These are phyloP conservation scores for Rhodamnia rubescens DNA, from an alignment of 345 rosid genomes.

Conservation along the genomic window DNA sequence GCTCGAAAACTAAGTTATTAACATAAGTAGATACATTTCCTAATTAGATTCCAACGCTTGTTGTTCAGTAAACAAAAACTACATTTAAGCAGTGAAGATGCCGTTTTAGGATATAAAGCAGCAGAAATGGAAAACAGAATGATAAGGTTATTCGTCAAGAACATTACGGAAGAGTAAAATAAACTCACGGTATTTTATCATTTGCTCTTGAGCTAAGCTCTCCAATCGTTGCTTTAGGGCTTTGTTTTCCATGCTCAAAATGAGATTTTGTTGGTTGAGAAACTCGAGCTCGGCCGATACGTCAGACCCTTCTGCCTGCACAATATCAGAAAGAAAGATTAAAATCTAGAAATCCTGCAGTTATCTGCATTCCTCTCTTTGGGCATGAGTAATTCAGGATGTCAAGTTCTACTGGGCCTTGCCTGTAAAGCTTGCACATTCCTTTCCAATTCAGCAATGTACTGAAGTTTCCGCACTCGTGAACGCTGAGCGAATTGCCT, in stretches of 20 bases:
- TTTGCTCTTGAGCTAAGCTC: conserved; percentile 71
- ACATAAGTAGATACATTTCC: neutral
- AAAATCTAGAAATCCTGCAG: neutral
- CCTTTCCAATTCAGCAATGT: conserved; percentile 97
- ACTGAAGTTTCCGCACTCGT: conserved; percentile 94
- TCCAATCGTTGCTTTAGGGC: conserved; percentile 76
- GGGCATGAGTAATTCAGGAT: neutral
- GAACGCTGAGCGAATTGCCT: conserved; percentile 99
- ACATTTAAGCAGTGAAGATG: neutral
- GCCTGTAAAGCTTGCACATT: conserved; percentile 96
- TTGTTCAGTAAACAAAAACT: neutral
- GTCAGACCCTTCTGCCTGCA: conserved; percentile 75
- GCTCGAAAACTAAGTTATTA: neutral
- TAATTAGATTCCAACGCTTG: neutral
- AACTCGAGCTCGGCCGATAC: conserved; percentile 87
- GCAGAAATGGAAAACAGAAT: neutral
- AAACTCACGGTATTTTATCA: conserved; percentile 66
- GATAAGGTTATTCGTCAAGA: neutral
- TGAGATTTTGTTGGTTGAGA: conserved; percentile 69
- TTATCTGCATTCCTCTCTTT: neutral
- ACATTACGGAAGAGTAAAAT: neutral
- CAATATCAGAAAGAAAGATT: neutral
- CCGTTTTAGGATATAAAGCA: neutral
- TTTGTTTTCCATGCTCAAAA: conserved; percentile 84
- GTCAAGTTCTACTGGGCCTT: conserved; percentile 8